Percentiles rank a stretch among this genome's conserved stretches.
These are phyloP conservation scores for Geotrichum reessii DNA, from an alignment of 1,139 yeast species.

Conservation along the genomic window DNA sequence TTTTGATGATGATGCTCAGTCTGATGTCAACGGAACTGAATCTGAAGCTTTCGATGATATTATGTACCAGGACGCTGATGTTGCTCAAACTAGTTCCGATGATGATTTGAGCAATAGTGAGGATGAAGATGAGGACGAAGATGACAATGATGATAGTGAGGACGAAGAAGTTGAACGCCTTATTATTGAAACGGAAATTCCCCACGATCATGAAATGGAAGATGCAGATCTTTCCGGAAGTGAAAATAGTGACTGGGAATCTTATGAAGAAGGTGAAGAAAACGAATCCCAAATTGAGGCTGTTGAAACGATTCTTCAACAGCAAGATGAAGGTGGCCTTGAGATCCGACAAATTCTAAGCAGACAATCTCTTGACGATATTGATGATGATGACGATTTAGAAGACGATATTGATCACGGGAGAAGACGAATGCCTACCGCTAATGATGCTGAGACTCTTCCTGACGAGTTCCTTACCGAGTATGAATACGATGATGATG, in stretches of 20 bases:
- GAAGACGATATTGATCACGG: background rate
- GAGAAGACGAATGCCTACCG: background rate
- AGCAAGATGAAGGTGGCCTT: constrained; percentile 21
- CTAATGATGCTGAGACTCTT: background rate
- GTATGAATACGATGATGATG: constrained; percentile 15
- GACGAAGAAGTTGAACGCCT: constrained; percentile 11
- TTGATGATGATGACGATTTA: constrained; percentile 9
- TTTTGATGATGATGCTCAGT: constrained; percentile 31
- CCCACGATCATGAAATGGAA: constrained; percentile 14
- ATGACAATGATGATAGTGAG: constrained; percentile 23
- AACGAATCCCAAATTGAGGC: constrained; percentile 29
- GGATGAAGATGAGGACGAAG: constrained; percentile 33
- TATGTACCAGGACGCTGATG: constrained; percentile 32
- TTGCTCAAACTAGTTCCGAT: constrained; percentile 18
- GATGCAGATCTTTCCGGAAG: constrained; percentile 36
- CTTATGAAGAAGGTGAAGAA: constrained; percentile 31
- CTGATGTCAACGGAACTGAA: constrained; percentile 31
- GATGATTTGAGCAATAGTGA: constrained; percentile 22
- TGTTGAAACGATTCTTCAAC: constrained; percentile 20
- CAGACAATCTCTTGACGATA: constrained; percentile 11
- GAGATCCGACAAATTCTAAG: constrained; percentile 14
- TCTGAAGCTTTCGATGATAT: constrained; percentile 34
- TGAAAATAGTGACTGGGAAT: constrained; percentile 29
- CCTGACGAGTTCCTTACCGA: background rate
- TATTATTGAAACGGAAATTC: constrained; percentile 7